phyloP scores from a whole-genome alignment of 208 protist species.

The Leishmania tropica region DNA sequence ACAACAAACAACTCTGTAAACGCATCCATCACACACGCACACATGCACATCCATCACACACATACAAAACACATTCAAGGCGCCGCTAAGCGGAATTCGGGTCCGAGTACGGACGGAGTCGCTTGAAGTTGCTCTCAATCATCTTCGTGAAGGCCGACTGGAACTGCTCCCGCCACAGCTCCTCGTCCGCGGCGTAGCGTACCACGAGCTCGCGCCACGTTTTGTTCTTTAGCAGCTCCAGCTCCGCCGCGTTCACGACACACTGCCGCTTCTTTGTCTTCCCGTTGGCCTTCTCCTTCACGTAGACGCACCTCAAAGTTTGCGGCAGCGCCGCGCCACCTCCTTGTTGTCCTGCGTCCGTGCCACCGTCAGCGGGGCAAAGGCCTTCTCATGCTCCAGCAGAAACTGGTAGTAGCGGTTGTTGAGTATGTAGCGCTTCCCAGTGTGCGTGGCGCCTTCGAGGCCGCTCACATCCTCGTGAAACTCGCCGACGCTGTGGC shows the following conservation, averaged over 20 bases:
- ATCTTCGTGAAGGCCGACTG: slow-evolving; percentile 80
- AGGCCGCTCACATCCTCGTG: slow-evolving; percentile 85
- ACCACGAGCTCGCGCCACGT: slow-evolving; percentile 60
- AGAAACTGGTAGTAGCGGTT: slow-evolving; percentile 83
- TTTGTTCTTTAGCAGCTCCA: slow-evolving; percentile 64
- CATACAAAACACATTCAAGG: not conserved
- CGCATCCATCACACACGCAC: too few relatives aligned
- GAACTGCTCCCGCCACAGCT: slow-evolving; percentile 64
- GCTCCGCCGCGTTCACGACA: slow-evolving; percentile 60
- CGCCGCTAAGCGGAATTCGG: slow-evolving; percentile 24
- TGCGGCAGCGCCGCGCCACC: slow-evolving; percentile 54
- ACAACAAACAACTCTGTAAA: not conserved
- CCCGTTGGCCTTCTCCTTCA: slow-evolving; percentile 28
- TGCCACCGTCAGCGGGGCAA: slow-evolving; percentile 53
- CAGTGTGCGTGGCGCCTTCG: slow-evolving; percentile 68
- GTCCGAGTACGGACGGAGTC: slow-evolving; percentile 67
- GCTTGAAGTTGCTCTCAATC: slow-evolving; percentile 81
- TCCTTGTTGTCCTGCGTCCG: slow-evolving; percentile 79
- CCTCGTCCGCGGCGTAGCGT: slow-evolving; percentile 61
- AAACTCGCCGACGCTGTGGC: slow-evolving; percentile 87
- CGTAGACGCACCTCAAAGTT: slow-evolving; percentile 60
- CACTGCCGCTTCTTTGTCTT: slow-evolving; percentile 43
- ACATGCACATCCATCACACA: too few relatives aligned
- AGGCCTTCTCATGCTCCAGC: slow-evolving; percentile 65
- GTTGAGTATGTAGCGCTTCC: slow-evolving; percentile 69